Evolutionary conservation across 176 grass and related monocot species (phyloP).

Genomic region (Ananas comosus): DNA sequence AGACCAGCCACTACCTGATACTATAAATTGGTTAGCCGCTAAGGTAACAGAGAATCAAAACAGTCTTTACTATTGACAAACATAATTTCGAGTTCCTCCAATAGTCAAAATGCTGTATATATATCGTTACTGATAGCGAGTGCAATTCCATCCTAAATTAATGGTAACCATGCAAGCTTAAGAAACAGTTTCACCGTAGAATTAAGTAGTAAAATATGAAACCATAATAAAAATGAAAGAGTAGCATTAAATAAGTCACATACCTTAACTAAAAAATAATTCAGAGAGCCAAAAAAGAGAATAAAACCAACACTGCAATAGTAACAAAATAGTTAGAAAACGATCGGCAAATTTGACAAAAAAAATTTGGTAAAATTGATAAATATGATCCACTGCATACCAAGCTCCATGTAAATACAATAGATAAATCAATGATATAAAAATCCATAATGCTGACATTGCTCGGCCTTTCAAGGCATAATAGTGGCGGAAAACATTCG

Average conservation of each 20-base stretch:
- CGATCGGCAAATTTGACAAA: neutral
- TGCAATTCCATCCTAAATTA: neutral
- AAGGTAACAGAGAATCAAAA: too few species aligned
- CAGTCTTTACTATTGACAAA: too few species aligned
- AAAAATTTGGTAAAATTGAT: neutral
- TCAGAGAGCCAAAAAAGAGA: slow-evolving; percentile 48
- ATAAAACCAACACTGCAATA: slow-evolving; percentile 66
- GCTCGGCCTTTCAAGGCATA: slow-evolving; percentile 55
- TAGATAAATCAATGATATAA: slow-evolving; percentile 70
- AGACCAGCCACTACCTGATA: too few species aligned
- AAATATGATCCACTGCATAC: slow-evolving; percentile 24
- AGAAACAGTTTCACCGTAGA: neutral
- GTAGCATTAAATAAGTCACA: slow-evolving; percentile 14
- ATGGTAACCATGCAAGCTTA: neutral
- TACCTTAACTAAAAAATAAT: slow-evolving; percentile 81
- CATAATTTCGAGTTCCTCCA: too few species aligned
- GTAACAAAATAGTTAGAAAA: slow-evolving; percentile 20
- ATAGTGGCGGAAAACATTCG: slow-evolving; percentile 35
- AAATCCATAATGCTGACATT: slow-evolving; percentile 63
- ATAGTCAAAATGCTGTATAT: too few species aligned
- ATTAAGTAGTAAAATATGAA: too few species aligned
- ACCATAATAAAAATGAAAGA: neutral
- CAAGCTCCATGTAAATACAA: slow-evolving; percentile 89
- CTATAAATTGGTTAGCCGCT: too few species aligned
- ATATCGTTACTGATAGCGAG: too few species aligned